A percentile compares a stretch with the other conserved stretches of the same genome.
Conservation (phyloP, 1,284 basidiomycete species). For the Irpex rosettiformis region DNA sequence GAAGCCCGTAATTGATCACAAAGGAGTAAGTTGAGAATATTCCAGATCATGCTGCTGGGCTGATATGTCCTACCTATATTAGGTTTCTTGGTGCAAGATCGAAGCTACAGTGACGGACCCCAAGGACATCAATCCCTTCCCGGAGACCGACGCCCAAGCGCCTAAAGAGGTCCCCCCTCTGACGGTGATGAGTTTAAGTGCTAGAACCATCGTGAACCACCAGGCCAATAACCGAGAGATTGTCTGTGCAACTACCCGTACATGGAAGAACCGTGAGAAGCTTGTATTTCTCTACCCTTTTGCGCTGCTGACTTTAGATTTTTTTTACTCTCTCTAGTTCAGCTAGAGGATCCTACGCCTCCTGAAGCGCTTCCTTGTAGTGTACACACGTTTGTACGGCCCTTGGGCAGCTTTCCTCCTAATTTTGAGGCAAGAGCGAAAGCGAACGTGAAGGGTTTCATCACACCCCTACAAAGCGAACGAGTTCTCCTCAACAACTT, state of each 20-base stretch:
- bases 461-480: slow-evolving; percentile 81
- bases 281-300: slow-evolving; percentile 14
- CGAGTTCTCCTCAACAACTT: slow-evolving; percentile 83
- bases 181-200: slow-evolving; percentile 86
- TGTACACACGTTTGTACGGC: slow-evolving; percentile 89
- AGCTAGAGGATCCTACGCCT: slow-evolving; percentile 87
- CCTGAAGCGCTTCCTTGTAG: slow-evolving; percentile 83
- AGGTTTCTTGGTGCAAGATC: slow-evolving; percentile 95
- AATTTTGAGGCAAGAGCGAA: slow-evolving; percentile 76
- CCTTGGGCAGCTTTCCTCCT: slow-evolving; percentile 86
- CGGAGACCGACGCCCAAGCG: slow-evolving; percentile 68
- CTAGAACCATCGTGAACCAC: slow-evolving; percentile 94
- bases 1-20: slow-evolving; percentile 66
- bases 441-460: slow-evolving; percentile 63
- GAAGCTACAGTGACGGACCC: slow-evolving; percentile 86
- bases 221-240: slow-evolving; percentile 92
- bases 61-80: background rate
- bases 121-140: slow-evolving; percentile 84
- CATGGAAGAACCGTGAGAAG: slow-evolving; percentile 89
- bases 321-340: slow-evolving; percentile 43
- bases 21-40: slow-evolving; percentile 57
- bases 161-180: slow-evolving; percentile 87
- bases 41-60: background rate
- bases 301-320: background rate
- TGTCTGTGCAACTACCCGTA: slow-evolving; percentile 80